These are phyloP conservation scores for Pythium aristosporum DNA, from an alignment of 352 stramenopile species.

Conservation along the genomic window DNA sequence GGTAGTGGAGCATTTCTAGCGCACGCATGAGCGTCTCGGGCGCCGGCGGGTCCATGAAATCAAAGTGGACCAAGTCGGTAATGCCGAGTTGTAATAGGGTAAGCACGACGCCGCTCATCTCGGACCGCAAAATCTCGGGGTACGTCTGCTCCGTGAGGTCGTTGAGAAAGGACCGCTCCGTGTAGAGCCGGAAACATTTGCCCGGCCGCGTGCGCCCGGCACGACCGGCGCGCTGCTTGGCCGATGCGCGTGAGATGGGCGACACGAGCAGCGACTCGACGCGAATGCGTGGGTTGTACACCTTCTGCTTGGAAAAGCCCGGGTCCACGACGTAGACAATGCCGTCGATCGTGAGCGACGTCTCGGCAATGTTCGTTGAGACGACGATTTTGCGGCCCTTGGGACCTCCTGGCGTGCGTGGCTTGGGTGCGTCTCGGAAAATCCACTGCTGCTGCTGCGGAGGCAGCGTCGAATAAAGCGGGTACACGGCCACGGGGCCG, in stretches of 20 bases:
- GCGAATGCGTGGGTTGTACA: conserved; percentile 98
- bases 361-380: conserved; percentile 99
- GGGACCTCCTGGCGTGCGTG: conserved; percentile 60
- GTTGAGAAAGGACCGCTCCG: conserved; percentile 95
- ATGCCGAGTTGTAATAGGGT: conserved; percentile 98
- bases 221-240: conserved; percentile 93
- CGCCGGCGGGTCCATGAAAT: conserved; percentile 99
- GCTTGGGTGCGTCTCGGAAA: conserved; percentile 97
- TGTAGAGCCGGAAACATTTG: conserved; percentile 98
- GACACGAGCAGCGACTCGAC: conserved; percentile 98
- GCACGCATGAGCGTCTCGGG: conserved; percentile 98
- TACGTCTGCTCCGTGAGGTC: conserved; percentile 99
- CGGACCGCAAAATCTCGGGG: conserved; percentile 97
- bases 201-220: conserved; percentile 90
- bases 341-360: conserved; percentile 99
- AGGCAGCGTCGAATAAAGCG: conserved; percentile 98
- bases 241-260: conserved; percentile 95
- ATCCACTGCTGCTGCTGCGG: conserved; percentile 99
- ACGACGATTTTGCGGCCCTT: conserved; percentile 92
- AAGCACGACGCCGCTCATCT: conserved; percentile 96
- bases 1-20: conserved; percentile 98
- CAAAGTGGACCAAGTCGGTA: conserved; percentile 98
- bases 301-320: conserved; percentile 99
- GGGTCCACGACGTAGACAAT: conserved; percentile 99
- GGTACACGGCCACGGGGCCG: conserved; percentile 90